These are phyloP conservation scores for Trypanosoma brucei DNA, from an alignment of 208 protist genomes.

Conservation along the genomic window DNA sequence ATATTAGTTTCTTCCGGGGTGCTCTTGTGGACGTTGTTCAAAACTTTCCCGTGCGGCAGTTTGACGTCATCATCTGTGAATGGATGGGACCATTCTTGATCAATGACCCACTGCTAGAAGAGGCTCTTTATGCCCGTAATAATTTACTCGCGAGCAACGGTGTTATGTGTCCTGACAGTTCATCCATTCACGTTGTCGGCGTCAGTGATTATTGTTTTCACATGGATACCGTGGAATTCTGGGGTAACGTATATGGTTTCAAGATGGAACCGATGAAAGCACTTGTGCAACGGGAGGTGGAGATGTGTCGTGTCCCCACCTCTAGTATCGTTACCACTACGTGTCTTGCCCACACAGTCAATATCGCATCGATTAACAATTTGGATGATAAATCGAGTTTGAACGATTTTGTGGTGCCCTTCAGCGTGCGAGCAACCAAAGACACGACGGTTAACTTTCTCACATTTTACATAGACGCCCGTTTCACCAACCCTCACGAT, in stretches of 20 bases:
- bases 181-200: conserved; percentile 80
- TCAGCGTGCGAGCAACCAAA: conserved; percentile 42
- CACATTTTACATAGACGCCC: conserved; percentile 81
- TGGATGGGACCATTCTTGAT: conserved; percentile 86
- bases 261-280: conserved; percentile 88
- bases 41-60: conserved; percentile 61
- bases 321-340: conserved; percentile 70
- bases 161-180: conserved; percentile 73
- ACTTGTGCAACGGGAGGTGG: conserved; percentile 75
- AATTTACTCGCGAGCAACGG: conserved; percentile 63
- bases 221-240: conserved; percentile 84
- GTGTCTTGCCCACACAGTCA: conserved; percentile 52
- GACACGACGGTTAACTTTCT: conserved; percentile 80
- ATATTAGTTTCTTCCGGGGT: conserved; percentile 78
- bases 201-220: conserved; percentile 84
- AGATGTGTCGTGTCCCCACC: conserved; percentile 68
- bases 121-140: conserved; percentile 78
- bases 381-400: conserved; percentile 30
- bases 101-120: conserved; percentile 72
- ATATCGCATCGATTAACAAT: conserved; percentile 41
- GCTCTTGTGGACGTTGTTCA: conserved; percentile 53
- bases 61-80: conserved; percentile 89
- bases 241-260: conserved; percentile 93
- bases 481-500: conserved; percentile 66
- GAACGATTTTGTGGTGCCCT: conserved; percentile 49